These are phyloP conservation scores for Neoscytalidium dimidiatum DNA, from an alignment of 2,329 filamentous ascomycete genomes.

Conservation along the genomic window DNA sequence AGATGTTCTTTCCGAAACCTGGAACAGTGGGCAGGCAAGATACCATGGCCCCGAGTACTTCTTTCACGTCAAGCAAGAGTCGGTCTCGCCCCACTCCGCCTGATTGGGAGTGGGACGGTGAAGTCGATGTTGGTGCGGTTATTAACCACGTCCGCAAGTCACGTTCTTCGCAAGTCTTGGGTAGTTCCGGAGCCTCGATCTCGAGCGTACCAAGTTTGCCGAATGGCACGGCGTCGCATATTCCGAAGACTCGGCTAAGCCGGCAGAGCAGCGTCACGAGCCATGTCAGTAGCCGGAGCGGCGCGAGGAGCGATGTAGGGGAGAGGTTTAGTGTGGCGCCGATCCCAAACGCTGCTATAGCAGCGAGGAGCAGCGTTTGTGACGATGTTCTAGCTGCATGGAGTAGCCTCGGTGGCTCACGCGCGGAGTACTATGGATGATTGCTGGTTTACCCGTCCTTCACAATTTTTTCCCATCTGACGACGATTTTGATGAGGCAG, in stretches of 20 bases:
- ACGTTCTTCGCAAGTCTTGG: neutral
- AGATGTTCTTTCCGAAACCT: neutral
- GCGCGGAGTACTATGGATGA: neutral
- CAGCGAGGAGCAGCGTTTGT: conserved; percentile 40
- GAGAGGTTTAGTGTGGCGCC: neutral
- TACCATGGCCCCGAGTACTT: conserved; percentile 28
- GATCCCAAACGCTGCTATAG: neutral
- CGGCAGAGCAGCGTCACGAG: conserved; percentile 14
- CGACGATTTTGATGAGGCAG: neutral
- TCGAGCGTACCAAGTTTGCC: neutral
- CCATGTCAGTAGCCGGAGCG: conserved; percentile 1
- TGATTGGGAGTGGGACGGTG: neutral
- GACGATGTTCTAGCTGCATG: conserved; percentile 51
- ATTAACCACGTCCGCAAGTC: conserved; percentile 7
- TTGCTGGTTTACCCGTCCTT: neutral
- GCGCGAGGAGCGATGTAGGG: neutral
- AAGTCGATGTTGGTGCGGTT: conserved; percentile 1
- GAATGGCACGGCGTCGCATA: neutral
- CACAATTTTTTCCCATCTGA: neutral
- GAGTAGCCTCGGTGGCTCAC: conserved; percentile 45
- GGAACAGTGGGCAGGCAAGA: neutral
- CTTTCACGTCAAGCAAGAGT: conserved; percentile 6
- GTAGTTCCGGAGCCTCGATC: neutral
- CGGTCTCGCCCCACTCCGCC: neutral
- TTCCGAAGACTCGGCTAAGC: neutral